phyloP scores from a whole-genome alignment of 257 asterid genomes.

The Petunia secreta region DNA sequence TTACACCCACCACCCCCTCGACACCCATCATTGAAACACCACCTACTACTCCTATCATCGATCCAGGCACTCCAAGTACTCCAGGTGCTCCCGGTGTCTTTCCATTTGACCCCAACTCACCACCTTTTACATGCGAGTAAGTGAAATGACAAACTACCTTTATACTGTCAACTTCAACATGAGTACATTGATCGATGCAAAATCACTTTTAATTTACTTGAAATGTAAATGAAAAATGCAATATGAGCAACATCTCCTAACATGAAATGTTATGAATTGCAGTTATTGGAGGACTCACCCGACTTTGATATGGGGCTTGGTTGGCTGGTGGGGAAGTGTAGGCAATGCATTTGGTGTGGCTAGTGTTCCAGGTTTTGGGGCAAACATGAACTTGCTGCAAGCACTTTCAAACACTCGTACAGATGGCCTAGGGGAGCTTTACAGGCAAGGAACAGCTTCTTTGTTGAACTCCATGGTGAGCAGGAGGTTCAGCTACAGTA shows the following conservation, averaged over 20 bases:
- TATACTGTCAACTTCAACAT: not conserved
- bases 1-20: not conserved
- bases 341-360: slow-evolving; percentile 38
- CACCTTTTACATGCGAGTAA: slow-evolving; percentile 91
- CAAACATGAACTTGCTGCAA: slow-evolving; percentile 31
- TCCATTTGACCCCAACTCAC: slow-evolving; percentile 71
- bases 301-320: slow-evolving; percentile 40
- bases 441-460: slow-evolving; percentile 40
- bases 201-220: not conserved
- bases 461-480: slow-evolving; percentile 35
- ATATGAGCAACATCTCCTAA: not conserved
- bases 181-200: not conserved
- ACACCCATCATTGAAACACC: slow-evolving; percentile 29
- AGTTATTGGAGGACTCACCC: slow-evolving; percentile 59
- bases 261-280: slow-evolving; percentile 17
- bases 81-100: slow-evolving; percentile 64
- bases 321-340: slow-evolving; percentile 48
- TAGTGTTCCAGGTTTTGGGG: slow-evolving; percentile 24
- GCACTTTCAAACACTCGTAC: slow-evolving; percentile 34
- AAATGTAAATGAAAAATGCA: slow-evolving; percentile 18
- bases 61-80: slow-evolving; percentile 39
- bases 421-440: slow-evolving; percentile 34
- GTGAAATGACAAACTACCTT: slow-evolving; percentile 26
- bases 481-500: slow-evolving; percentile 28
- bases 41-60: slow-evolving; percentile 36